A percentile compares a stretch with the other conserved stretches of the same genome.
Evolutionary conservation across 495 filamentous ascomycete genomes (phyloP).

Genomic region (Annulohypoxylon maeteangense): DNA sequence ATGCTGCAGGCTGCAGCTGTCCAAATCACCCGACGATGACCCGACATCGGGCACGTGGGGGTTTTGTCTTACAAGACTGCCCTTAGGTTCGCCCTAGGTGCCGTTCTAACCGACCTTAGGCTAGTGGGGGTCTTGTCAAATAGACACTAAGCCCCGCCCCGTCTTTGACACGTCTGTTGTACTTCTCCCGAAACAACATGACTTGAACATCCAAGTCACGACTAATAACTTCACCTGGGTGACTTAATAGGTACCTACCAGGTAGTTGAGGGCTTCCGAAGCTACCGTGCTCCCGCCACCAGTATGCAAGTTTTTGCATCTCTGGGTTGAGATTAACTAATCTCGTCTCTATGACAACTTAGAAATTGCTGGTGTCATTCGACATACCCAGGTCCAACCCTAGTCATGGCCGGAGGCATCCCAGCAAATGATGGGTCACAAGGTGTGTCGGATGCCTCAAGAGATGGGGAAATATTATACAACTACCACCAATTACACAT

Average conservation of each 20-base stretch:
- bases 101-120: neutral
- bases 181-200: neutral
- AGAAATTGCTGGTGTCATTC: neutral
- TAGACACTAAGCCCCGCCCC: neutral
- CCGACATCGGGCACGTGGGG: slow-evolving; percentile 27
- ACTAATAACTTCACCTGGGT: neutral
- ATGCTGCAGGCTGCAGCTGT: neutral
- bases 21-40: neutral
- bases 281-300: neutral
- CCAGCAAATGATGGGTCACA: neutral
- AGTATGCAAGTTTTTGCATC: neutral
- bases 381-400: neutral
- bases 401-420: neutral
- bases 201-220: neutral
- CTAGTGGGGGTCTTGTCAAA: neutral
- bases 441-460: slow-evolving; percentile 46
- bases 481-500: slow-evolving; percentile 53
- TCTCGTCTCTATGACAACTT: neutral
- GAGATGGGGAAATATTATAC: slow-evolving; percentile 50
- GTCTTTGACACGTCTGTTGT: neutral
- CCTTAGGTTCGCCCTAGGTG: neutral
- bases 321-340: neutral
- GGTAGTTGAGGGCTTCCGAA: too few species aligned
- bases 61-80: neutral
- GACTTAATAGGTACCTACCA: neutral